Percentiles rank a stretch among this genome's conserved stretches.
phyloP scores from a whole-genome alignment of 2,329 filamentous ascomycete species.

The Plectosphaerella sp. region DNA sequence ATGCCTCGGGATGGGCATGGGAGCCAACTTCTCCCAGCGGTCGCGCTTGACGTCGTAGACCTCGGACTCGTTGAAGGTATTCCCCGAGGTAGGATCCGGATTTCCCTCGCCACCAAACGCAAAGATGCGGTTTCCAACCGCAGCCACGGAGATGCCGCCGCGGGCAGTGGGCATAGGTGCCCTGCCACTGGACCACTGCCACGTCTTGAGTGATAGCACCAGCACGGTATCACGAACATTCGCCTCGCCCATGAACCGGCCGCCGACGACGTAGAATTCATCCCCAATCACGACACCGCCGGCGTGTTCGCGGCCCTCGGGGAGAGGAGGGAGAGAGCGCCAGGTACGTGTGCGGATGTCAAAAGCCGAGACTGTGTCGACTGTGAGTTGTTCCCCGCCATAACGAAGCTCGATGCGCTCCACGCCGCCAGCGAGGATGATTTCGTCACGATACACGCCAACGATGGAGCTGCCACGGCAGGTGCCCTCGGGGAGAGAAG shows the following conservation, averaged over 20 bases:
- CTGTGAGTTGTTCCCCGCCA: slow-evolving; percentile 4
- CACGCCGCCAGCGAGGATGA: slow-evolving; percentile 34
- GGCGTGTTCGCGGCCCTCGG: slow-evolving; percentile 29
- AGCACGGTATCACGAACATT: slow-evolving; percentile 29
- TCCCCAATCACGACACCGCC: slow-evolving; percentile 20
- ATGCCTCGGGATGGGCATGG: no score
- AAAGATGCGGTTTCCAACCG: slow-evolving; percentile 22
- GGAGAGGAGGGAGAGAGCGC: slow-evolving; percentile 20
- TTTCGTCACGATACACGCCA: slow-evolving; percentile 19
- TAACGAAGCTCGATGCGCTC: slow-evolving; percentile 11
- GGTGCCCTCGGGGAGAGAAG: slow-evolving; percentile 18
- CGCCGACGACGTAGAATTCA: slow-evolving; percentile 31
- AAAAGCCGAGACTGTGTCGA: background rate
- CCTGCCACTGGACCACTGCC: slow-evolving; percentile 18
- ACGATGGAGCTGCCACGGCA: slow-evolving; percentile 26
- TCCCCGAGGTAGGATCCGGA: slow-evolving; percentile 4
- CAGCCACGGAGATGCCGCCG: slow-evolving; percentile 24
- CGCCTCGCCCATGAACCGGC: slow-evolving; percentile 21
- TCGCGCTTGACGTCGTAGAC: slow-evolving; percentile 18
- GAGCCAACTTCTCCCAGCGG: no score
- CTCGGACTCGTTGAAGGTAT: slow-evolving; percentile 23
- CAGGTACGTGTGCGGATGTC: background rate
- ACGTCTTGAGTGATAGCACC: slow-evolving; percentile 10
- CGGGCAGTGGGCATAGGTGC: slow-evolving; percentile 30
- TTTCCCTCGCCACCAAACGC: slow-evolving; percentile 34